These are phyloP conservation scores for Phytophthora europaea DNA, from an alignment of 352 stramenopile species.

Conservation along the genomic window DNA sequence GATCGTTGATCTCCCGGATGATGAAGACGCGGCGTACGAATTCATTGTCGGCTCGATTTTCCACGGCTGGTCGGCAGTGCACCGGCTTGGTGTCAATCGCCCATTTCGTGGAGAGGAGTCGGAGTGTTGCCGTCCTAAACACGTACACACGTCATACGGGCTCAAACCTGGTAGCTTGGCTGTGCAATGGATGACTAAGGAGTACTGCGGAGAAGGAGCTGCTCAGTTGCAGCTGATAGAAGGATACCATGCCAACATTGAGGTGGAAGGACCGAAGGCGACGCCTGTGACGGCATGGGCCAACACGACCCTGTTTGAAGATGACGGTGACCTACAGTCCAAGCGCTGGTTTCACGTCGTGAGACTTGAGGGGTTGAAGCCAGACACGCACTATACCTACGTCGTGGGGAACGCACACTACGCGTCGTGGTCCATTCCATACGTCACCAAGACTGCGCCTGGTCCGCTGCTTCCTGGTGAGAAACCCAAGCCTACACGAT, in stretches of 20 bases:
- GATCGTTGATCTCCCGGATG: slow-evolving; percentile 55
- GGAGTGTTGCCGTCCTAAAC: slow-evolving; percentile 77
- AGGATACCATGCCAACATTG: slow-evolving; percentile 65
- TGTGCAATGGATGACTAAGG: slow-evolving; percentile 84
- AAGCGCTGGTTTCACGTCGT: slow-evolving; percentile 80
- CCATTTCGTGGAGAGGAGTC: slow-evolving; percentile 50
- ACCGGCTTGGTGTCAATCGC: slow-evolving; percentile 65
- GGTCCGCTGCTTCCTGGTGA: slow-evolving; percentile 20
- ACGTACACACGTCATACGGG: slow-evolving; percentile 86
- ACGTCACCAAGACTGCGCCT: slow-evolving; percentile 78
- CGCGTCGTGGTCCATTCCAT: slow-evolving; percentile 82
- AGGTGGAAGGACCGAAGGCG: slow-evolving; percentile 35
- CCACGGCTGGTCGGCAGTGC: slow-evolving; percentile 82
- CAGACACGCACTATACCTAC: slow-evolving; percentile 84
- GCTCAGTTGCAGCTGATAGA: slow-evolving; percentile 68
- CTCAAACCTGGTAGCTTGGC: slow-evolving; percentile 62
- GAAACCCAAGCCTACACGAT: slow-evolving; percentile 59
- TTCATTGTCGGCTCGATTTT: slow-evolving; percentile 83
- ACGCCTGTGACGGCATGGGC: slow-evolving; percentile 59
- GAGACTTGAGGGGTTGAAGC: slow-evolving; percentile 64
- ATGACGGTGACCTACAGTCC: slow-evolving; percentile 64
- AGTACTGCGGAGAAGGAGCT: slow-evolving; percentile 54
- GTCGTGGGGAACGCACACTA: slow-evolving; percentile 81
- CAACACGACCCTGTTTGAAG: slow-evolving; percentile 71
- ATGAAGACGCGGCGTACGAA: slow-evolving; percentile 51